Percentiles rank a stretch among this genome's conserved stretches.
These are phyloP conservation scores for Artemisia annua DNA, from an alignment of 129 eudicot species.

Conservation along the genomic window DNA sequence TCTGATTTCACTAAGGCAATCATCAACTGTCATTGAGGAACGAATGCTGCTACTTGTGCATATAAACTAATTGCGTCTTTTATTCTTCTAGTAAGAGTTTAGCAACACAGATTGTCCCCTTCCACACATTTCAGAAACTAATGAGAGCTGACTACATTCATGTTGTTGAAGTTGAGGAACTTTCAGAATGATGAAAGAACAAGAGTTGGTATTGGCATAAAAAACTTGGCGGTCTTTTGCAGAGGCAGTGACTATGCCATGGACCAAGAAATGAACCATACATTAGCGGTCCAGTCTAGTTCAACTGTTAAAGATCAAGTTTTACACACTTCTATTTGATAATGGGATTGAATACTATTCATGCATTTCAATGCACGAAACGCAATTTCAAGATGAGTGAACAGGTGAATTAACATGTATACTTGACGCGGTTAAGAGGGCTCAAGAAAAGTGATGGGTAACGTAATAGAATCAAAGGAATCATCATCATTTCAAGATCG, in stretches of 20 bases:
- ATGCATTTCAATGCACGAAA: no score
- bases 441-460: no score
- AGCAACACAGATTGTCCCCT: neutral
- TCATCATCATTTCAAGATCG: no score
- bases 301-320: no score
- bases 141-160: neutral
- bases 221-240: neutral
- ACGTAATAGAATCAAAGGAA: no score
- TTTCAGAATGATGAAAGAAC: neutral
- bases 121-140: neutral
- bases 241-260: neutral
- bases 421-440: no score
- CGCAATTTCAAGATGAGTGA: no score
- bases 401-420: no score
- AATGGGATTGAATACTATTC: no score
- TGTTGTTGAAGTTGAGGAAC: neutral
- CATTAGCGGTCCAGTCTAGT: neutral
- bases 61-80: neutral
- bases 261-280: neutral
- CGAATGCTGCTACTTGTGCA: neutral
- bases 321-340: no score
- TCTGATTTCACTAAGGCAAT: constrained; percentile 79
- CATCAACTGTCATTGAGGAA: constrained; percentile 56
- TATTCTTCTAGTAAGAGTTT: neutral
- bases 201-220: neutral